Evolutionary conservation across 768 basidiomycete species (phyloP).

Genomic region (Arthromyces matolae): DNA sequence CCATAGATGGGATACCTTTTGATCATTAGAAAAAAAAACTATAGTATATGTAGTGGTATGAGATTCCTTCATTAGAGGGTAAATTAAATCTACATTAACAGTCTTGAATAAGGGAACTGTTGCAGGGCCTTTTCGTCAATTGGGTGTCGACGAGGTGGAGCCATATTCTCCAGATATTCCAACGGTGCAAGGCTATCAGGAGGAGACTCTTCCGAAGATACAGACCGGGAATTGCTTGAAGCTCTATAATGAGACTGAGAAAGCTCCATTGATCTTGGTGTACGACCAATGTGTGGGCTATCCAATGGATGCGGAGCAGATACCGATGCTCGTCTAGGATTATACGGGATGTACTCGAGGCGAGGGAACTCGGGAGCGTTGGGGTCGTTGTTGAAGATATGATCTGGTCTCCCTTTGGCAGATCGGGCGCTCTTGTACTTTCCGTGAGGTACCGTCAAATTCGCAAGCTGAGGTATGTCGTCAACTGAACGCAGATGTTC

Average conservation of each 20-base stretch:
- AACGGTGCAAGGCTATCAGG: conserved; percentile 54
- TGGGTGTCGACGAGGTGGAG: conserved; percentile 64
- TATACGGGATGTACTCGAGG: conserved; percentile 45
- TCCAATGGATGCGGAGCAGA: conserved; percentile 20
- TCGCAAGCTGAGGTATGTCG: conserved; percentile 50
- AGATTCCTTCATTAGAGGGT: background rate
- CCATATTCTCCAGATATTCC: conserved; percentile 61
- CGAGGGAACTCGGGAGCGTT: conserved; percentile 35
- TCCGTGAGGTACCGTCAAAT: conserved; percentile 57
- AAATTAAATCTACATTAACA: conserved; percentile 12
- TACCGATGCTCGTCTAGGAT: conserved; percentile 25
- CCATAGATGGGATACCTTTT: no score
- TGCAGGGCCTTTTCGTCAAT: conserved; percentile 51
- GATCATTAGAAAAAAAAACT: no score
- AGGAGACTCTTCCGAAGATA: conserved; percentile 28
- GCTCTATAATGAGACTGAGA: conserved; percentile 7
- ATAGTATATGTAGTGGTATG: no score
- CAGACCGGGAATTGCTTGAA: conserved; percentile 23
- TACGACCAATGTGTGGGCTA: conserved; percentile 8
- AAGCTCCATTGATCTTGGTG: conserved; percentile 4
- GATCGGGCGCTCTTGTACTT: conserved; percentile 71
- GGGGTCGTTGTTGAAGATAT: conserved; percentile 43
- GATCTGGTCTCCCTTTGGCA: conserved; percentile 53
- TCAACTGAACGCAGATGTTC: conserved; percentile 59
- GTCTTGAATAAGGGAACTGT: conserved; percentile 30